Percentiles rank a stretch among this genome's conserved stretches.
These are phyloP conservation scores for Trifolium repens DNA, from an alignment of 306 rosid genomes.

Conservation along the genomic window DNA sequence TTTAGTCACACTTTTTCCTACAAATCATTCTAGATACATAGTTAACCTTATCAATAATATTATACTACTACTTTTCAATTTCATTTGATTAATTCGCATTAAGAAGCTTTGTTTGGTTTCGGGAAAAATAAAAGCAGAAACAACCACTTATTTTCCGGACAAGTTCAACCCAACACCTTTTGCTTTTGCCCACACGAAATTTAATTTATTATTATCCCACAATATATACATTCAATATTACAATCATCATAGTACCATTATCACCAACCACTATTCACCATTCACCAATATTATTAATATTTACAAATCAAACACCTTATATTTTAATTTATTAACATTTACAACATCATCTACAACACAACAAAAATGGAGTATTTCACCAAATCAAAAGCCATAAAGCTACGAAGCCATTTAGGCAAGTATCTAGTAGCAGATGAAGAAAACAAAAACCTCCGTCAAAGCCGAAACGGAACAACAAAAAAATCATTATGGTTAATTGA, in stretches of 20 bases:
- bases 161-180: background rate
- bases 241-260: background rate
- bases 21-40: background rate
- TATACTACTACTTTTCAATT: background rate
- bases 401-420: conserved; percentile 76
- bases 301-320: background rate
- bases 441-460: conserved; percentile 60
- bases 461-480: conserved; percentile 46
- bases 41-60: background rate
- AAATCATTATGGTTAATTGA: conserved; percentile 69
- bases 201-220: background rate
- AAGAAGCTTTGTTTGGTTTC: background rate
- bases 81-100: background rate
- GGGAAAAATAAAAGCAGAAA: too few relatives aligned
- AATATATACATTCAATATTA: background rate
- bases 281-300: conserved; percentile 1
- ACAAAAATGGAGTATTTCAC: conserved; percentile 72
- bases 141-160: conserved; percentile 5
- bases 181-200: background rate
- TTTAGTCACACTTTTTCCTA: background rate
- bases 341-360: background rate
- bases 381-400: conserved; percentile 55
- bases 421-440: conserved; percentile 66
- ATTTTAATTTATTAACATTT: background rate
- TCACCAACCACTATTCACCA: background rate